Conservation (phyloP, 2,329 filamentous ascomycete species). For the Ophiostoma australiae region DNA sequence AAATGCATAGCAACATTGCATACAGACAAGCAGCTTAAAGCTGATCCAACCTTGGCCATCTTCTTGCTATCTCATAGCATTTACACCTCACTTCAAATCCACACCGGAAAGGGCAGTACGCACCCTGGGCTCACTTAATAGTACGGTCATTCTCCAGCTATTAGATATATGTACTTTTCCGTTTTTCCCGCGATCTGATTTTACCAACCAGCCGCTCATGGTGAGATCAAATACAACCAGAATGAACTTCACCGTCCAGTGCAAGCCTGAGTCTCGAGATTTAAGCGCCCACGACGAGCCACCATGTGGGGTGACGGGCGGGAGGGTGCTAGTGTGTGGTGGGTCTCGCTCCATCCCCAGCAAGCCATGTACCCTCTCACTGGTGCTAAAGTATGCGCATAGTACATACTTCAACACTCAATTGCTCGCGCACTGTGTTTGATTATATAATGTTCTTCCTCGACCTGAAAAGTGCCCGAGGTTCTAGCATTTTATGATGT, state of each 20-base stretch:
- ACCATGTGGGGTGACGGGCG: neutral
- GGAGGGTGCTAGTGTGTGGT: neutral
- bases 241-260: no score
- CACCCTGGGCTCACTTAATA: no score
- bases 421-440: neutral
- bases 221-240: neutral
- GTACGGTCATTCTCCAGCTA: no score
- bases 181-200: no score
- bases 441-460: neutral
- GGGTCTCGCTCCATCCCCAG: neutral
- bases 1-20: neutral
- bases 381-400: neutral
- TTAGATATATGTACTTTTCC: no score
- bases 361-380: slow-evolving; percentile 2
- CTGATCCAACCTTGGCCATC: neutral
- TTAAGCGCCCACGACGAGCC: slow-evolving; percentile 7
- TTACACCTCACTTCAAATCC: neutral
- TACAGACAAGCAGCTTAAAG: no score
- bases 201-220: no score
- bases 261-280: no score
- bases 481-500: neutral
- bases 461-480: neutral
- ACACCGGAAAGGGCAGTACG: no score
- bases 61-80: neutral
- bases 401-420: neutral